phyloP scores from a whole-genome alignment of 78 protist species.

The Dictyostelium discoideum region DNA sequence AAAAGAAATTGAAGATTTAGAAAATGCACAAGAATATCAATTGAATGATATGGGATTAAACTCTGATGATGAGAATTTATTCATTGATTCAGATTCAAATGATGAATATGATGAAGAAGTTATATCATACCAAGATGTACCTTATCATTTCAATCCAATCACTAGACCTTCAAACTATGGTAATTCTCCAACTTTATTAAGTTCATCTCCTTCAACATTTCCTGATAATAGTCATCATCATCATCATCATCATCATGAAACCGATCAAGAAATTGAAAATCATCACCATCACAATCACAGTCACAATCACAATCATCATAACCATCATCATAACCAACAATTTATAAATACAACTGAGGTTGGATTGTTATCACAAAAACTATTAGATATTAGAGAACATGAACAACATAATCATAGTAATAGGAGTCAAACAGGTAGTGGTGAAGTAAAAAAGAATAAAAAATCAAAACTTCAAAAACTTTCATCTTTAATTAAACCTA shows the following conservation, averaged over 20 bases:
- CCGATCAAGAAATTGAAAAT: neutral
- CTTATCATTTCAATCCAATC: neutral
- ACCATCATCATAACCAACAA: neutral
- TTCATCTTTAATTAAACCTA: constrained; percentile 67
- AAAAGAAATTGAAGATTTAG: constrained; percentile 63
- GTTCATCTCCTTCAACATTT: neutral
- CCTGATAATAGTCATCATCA: neutral
- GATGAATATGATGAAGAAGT: constrained; percentile 66
- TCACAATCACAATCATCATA: neutral
- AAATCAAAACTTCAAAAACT: constrained; percentile 55
- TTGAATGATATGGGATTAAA: constrained; percentile 57
- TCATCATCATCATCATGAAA: neutral
- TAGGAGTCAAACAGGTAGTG: neutral
- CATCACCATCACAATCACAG: neutral
- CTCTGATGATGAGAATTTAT: constrained; percentile 72
- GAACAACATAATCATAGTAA: constrained; percentile 6
- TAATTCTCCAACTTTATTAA: constrained; percentile 1
- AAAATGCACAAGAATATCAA: constrained; percentile 79
- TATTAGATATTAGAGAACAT: constrained; percentile 2
- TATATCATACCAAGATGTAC: constrained; percentile 3
- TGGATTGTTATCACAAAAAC: constrained; percentile 8
- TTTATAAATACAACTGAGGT: neutral
- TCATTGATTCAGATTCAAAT: constrained; percentile 64
- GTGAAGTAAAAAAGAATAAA: neutral
- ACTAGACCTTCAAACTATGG: neutral